Base-by-base conservation (phyloP, 176 grass and related monocot species). In the Bonia amplexicaulis region DNA sequence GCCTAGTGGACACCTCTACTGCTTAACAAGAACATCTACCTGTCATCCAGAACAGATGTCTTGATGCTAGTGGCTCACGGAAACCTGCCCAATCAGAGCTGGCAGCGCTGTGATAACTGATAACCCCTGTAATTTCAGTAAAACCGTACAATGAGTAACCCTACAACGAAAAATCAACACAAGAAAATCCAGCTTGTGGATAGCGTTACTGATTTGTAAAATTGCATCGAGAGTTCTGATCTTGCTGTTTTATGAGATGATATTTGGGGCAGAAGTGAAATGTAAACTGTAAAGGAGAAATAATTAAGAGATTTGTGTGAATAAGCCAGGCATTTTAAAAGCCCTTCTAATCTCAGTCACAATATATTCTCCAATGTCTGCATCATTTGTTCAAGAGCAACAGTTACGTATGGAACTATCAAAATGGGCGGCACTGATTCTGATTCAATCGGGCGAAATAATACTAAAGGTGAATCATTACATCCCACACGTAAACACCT, bases 401-500 rank as follows among this genome's bases (percentile, higher is more conserved):
- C 52, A 13, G 25, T 62, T 11, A 11, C 62, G 69, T 70, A 77
- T 47, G 51, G 35, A 49, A 69, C 82, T 53, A 77, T 58, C 73
- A 68, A 85, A 85, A 57, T 66, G 51, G 71, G 49, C 25, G n/a
- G 47, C 19, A 68, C 49, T 49, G 52, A 77, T 77, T 27, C 62
- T 82, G 51, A 68, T 57, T 20, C 23, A 46, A 69, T 69, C 12
- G 8, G 23, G 29, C 48, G 61, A 79, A 44, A 71, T 22, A 53
- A 53, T 74, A 49, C 73, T 76, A 76, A 41, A 62, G 29, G 20
- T 44, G 12, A 75, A 85, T 51, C 77, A 63, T 70, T 73, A 85
- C 82, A 69, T 42, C 71, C 62, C 76, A 75, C 76, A 81, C 10
- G 88, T 81, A 26, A 89, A 69, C 22, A 45, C 29, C 52, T 89